These are phyloP conservation scores for Encephalitozoon intestinalis DNA, from an alignment of 371 early-diverging fungal genomes.

Conservation along the genomic window DNA sequence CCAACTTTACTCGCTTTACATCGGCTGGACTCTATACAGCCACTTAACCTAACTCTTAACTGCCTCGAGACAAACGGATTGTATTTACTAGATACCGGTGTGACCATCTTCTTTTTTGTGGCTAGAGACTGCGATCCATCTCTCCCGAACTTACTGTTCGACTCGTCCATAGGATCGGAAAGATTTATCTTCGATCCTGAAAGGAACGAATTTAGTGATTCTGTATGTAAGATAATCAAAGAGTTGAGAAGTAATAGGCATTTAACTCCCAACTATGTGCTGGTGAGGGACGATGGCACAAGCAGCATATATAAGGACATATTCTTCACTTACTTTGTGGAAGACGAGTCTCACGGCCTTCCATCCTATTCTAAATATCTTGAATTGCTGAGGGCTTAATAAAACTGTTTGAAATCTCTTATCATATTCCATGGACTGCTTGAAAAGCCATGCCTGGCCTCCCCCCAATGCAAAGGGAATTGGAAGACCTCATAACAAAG, in stretches of 20 bases:
- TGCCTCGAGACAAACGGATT: slow-evolving; percentile 42
- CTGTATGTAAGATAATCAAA: slow-evolving; percentile 24
- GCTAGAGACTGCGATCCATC: slow-evolving; percentile 42
- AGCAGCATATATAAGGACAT: slow-evolving; percentile 38
- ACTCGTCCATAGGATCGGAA: neutral
- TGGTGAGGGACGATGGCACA: slow-evolving; percentile 32
- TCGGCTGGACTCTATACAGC: slow-evolving; percentile 13
- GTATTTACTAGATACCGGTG: slow-evolving; percentile 58
- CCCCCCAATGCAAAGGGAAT: neutral
- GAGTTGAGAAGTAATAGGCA: slow-evolving; percentile 23
- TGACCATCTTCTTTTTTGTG: slow-evolving; percentile 55
- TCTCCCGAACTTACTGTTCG: slow-evolving; percentile 23
- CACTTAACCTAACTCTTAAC: slow-evolving; percentile 40
- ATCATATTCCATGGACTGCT: neutral
- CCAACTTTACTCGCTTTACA: slow-evolving; percentile 49
- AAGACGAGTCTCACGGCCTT: slow-evolving; percentile 41
- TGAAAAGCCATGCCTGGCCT: neutral
- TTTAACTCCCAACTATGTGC: slow-evolving; percentile 46
- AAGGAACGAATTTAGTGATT: slow-evolving; percentile 43
- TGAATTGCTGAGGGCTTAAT: slow-evolving; percentile 14
- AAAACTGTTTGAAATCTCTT: neutral
- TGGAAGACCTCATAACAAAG: neutral
- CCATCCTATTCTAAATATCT: slow-evolving; percentile 19
- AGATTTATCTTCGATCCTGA: slow-evolving; percentile 27
- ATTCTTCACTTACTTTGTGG: slow-evolving; percentile 53